Conservation (phyloP, 306 rosid species). For the Cucurbita maxima region DNA sequence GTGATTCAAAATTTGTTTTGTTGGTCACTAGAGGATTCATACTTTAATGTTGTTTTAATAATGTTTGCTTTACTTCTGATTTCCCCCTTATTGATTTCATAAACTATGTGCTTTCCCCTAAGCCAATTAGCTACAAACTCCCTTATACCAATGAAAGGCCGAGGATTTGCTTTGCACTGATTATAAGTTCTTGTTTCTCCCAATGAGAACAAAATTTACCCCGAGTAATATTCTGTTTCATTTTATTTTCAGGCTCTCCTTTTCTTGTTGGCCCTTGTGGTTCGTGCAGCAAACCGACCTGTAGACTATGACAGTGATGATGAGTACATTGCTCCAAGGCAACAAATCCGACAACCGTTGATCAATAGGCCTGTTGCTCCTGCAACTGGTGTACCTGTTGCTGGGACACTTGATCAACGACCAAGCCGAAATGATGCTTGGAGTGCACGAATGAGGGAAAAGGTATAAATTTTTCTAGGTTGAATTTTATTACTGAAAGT, state of each 20-base stretch:
- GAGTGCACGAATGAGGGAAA: conserved; percentile 98
- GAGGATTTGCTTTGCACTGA: not conserved
- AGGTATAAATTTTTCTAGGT: conserved; percentile 33
- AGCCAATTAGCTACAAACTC: not conserved
- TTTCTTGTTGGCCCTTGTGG: conserved; percentile 74
- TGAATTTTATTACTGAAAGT: not conserved
- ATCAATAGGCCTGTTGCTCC: conserved; percentile 55
- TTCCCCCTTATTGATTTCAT: not conserved
- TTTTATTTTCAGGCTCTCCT: conserved; percentile 57
- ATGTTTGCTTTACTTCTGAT: not conserved
- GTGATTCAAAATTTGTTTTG: not conserved
- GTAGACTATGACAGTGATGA: conserved; percentile 87
- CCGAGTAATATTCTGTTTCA: not conserved
- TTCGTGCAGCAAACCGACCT: conserved; percentile 70
- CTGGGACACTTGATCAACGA: conserved; percentile 59
- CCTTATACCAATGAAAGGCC: not conserved
- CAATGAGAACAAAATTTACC: not conserved
- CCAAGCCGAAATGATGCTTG: conserved; percentile 87
- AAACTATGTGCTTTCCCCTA: not conserved
- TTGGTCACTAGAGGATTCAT: not conserved
- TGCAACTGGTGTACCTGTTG: conserved; percentile 65
- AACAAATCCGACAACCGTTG: conserved; percentile 70
- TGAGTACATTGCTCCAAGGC: conserved; percentile 61
- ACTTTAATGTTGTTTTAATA: not conserved
- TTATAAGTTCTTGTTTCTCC: not conserved